These are phyloP conservation scores for Tolypocladium tundrense DNA, from an alignment of 2,329 filamentous ascomycete species.

Conservation along the genomic window DNA sequence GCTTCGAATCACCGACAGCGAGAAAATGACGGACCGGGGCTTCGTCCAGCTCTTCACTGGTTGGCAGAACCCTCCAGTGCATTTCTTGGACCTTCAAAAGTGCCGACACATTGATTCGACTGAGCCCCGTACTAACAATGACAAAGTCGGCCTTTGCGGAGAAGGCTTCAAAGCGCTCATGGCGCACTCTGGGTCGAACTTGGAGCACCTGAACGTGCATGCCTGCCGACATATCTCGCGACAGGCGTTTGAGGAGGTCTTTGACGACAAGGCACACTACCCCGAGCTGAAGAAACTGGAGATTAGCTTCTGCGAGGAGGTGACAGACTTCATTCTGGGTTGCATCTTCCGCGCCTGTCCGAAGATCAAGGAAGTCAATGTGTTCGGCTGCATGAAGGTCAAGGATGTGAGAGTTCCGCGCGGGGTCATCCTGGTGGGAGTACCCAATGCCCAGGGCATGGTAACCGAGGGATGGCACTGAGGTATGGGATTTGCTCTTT, in stretches of 20 bases:
- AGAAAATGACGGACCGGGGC: conserved; percentile 62
- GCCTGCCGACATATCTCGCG: conserved; percentile 74
- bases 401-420: conserved; percentile 41
- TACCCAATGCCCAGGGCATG: conserved; percentile 50
- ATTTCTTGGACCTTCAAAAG: conserved; percentile 63
- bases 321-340: conserved; percentile 55
- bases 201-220: conserved; percentile 66
- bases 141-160: conserved; percentile 63
- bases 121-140: conserved; percentile 53
- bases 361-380: conserved; percentile 45
- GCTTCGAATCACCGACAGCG: conserved; percentile 71
- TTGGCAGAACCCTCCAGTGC: conserved; percentile 66
- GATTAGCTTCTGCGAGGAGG: conserved; percentile 62
- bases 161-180: conserved; percentile 72
- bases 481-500: not conserved
- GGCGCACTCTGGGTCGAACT: conserved; percentile 60
- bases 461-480: conserved; percentile 38
- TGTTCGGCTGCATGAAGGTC: conserved; percentile 58
- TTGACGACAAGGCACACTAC: conserved; percentile 51
- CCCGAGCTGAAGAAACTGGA: conserved; percentile 62
- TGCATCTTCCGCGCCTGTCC: conserved; percentile 56
- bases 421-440: conserved; percentile 45
- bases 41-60: conserved; percentile 62
- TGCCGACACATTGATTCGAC: conserved; percentile 68
- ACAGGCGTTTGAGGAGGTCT: conserved; percentile 64